A percentile compares a stretch with the other conserved stretches of the same genome.
Conservation (phyloP, 2,329 filamentous ascomycete species). For the Lojkania enalia region DNA sequence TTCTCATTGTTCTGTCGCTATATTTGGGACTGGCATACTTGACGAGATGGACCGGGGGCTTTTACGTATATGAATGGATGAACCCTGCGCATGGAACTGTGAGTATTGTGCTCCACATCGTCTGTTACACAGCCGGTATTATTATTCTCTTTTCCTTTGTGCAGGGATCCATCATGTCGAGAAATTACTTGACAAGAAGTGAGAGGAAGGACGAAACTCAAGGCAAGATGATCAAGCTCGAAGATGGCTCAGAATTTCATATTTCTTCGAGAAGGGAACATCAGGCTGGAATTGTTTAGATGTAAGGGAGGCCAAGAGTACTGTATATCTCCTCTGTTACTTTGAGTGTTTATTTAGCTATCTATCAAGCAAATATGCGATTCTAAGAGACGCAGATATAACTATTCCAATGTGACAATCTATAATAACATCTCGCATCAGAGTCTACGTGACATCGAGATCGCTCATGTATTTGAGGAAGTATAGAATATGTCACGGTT, state of each 20-base stretch:
- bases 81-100: slow-evolving; percentile 28
- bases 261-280: no score
- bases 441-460: no score
- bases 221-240: slow-evolving; percentile 2
- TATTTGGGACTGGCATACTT: slow-evolving; percentile 76
- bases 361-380: no score
- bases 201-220: background rate
- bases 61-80: slow-evolving; percentile 70
- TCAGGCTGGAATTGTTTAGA: no score
- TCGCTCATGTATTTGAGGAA: no score
- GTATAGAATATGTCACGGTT: no score
- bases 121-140: slow-evolving; percentile 27
- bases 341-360: no score
- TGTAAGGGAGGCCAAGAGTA: no score
- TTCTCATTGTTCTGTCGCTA: slow-evolving; percentile 67
- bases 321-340: no score
- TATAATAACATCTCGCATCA: no score
- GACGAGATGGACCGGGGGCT: slow-evolving; percentile 67
- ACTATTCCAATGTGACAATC: no score
- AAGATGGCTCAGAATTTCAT: background rate
- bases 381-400: no score
- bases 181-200: background rate
- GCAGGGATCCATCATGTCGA: background rate
- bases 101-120: slow-evolving; percentile 26
- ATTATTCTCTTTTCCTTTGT: slow-evolving; percentile 23